phyloP scores from a whole-genome alignment of 164 flowering plant species.

The Aristolochia californica region DNA sequence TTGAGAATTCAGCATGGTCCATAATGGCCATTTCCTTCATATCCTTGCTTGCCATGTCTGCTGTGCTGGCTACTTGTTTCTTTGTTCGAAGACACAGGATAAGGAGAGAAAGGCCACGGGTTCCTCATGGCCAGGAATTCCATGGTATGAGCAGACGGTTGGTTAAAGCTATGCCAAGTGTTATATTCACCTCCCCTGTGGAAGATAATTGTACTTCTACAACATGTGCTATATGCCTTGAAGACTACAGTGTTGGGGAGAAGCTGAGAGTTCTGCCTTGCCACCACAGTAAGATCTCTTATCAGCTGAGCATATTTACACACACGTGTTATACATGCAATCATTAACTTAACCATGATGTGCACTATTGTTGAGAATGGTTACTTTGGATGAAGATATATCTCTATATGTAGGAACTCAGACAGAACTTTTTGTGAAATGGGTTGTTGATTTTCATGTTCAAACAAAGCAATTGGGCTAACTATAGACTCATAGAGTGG shows the following conservation, averaged over 20 bases:
- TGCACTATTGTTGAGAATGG: no score
- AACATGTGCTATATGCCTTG: slow-evolving; percentile 96
- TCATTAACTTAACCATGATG: no score
- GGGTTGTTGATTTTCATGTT: no score
- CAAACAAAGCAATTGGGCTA: no score
- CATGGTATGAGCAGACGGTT: slow-evolving; percentile 90
- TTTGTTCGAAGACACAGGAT: slow-evolving; percentile 76
- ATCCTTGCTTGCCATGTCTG: slow-evolving; percentile 84
- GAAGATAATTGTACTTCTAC: slow-evolving; percentile 79
- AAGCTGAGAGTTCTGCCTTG: slow-evolving; percentile 89
- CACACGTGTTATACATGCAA: no score
- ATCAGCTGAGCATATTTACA: no score
- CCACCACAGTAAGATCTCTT: slow-evolving; percentile 56
- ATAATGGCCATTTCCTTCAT: slow-evolving; percentile 92
- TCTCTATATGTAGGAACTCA: no score
- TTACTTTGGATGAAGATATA: no score
- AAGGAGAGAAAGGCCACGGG: slow-evolving; percentile 56
- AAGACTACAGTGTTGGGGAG: slow-evolving; percentile 85
- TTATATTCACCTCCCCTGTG: slow-evolving; percentile 69
- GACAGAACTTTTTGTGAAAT: no score
- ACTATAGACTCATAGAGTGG: no score
- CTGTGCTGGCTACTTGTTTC: slow-evolving; percentile 88
- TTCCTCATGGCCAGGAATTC: slow-evolving; percentile 51
- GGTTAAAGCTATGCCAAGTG: slow-evolving; percentile 93
- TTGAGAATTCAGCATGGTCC: slow-evolving; percentile 91